A percentile compares a stretch with the other conserved stretches of the same genome.
Evolutionary conservation across 2,329 filamentous ascomycete genomes (phyloP).

Genomic region (Aulographum hederae): DNA sequence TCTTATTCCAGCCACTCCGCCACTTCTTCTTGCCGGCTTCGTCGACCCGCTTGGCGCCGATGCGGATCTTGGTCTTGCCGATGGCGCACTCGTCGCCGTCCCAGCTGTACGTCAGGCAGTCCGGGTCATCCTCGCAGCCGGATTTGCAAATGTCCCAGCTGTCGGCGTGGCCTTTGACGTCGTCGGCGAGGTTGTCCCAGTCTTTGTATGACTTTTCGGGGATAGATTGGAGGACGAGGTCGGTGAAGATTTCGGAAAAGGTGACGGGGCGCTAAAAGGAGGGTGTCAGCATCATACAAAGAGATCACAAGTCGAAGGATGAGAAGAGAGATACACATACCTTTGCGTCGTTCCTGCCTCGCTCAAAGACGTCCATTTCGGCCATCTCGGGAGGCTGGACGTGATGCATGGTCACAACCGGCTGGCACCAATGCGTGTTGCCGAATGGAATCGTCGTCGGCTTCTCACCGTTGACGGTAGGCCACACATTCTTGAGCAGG

Average conservation of each 20-base stretch:
- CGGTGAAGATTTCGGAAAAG: slow-evolving; percentile 1
- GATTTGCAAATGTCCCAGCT: neutral
- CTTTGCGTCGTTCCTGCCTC: neutral
- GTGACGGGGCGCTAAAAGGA: neutral
- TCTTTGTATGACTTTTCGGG: neutral
- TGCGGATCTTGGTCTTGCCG: slow-evolving; percentile 1
- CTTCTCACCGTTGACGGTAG: slow-evolving; percentile 1
- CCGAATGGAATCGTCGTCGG: slow-evolving; percentile 3
- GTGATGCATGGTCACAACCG: slow-evolving; percentile 3
- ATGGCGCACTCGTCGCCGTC: slow-evolving; percentile 1
- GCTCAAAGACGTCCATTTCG: neutral
- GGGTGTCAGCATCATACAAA: neutral
- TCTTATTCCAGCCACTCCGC: slow-evolving; percentile 3
- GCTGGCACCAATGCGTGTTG: slow-evolving; percentile 1
- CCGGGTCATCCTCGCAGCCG: neutral
- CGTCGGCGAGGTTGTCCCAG: slow-evolving; percentile 2
- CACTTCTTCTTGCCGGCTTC: slow-evolving; percentile 1
- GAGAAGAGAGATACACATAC: neutral
- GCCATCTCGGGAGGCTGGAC: neutral
- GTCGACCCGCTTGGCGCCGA: neutral
- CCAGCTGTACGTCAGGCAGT: slow-evolving; percentile 1
- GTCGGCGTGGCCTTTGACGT: neutral
- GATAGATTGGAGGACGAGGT: slow-evolving; percentile 1
- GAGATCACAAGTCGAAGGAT: neutral
- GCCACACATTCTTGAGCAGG: neutral